phyloP scores from a whole-genome alignment of 2,329 filamentous ascomycete species.

The Aspergillus sp. region DNA sequence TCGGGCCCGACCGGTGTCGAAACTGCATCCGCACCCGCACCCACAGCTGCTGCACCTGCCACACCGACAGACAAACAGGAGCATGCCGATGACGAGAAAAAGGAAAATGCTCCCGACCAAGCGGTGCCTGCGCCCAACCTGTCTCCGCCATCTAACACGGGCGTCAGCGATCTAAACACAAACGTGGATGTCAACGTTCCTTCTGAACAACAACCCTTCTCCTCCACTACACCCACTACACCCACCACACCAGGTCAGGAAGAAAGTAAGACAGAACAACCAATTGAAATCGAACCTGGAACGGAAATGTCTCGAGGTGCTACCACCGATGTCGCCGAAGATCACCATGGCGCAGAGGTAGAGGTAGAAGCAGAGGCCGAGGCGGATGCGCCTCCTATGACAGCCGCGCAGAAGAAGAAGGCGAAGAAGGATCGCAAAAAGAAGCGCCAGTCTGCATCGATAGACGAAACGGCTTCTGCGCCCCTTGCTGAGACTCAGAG shows the following conservation, averaged over 20 bases:
- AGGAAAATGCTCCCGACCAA: no score
- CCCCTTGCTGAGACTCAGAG: no score
- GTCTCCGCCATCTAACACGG: no score
- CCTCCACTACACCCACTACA: no score
- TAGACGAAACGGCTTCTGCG: constrained; percentile 2
- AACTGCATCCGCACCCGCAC: constrained; percentile 7
- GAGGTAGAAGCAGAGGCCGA: neutral
- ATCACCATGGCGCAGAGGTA: constrained; percentile 1
- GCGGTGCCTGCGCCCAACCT: no score
- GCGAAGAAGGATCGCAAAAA: constrained; percentile 21
- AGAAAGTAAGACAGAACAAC: constrained; percentile 2
- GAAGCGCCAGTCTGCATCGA: constrained; percentile 6
- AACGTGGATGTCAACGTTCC: neutral
- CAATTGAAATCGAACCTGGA: neutral
- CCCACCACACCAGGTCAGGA: neutral
- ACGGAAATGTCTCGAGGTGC: neutral
- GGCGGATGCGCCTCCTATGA: constrained; percentile 7
- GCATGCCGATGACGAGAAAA: no score
- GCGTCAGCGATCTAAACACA: no score
- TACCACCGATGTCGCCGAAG: constrained; percentile 1
- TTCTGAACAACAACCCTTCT: neutral
- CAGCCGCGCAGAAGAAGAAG: constrained; percentile 18
- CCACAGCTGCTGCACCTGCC: constrained; percentile 7
- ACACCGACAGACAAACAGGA: constrained; percentile 10
- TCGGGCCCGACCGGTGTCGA: neutral